Evolutionary conservation across 2,329 filamentous ascomycete species (phyloP), one percentile per base, ranked within the genome.

Genomic region (Ophiognomonia clavigignenti-juglandacearum): DNA sequence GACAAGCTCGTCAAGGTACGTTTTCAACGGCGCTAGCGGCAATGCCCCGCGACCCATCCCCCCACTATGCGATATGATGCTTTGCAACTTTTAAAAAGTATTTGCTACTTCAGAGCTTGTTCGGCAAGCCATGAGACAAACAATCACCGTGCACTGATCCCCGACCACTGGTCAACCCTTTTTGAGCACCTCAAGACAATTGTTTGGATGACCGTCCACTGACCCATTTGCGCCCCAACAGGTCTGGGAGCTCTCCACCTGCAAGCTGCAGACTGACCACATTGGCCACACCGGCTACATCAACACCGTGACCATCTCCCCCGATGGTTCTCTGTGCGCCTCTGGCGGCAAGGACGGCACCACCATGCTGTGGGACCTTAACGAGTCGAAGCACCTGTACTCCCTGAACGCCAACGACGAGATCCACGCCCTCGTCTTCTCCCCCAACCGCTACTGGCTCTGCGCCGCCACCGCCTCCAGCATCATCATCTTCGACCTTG

Each of bases 371-470:
- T 98, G 93, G 93, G 93, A 97, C 73, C 85, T 98, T 65, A 98
- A 98, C 84, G 93, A 98, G 87, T 96, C 91, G 72, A 98, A 98
- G 88, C 93, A 98, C 83, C 87, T 98, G 67, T 98, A 98, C 88
- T 97, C 92, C 58, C 89, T 98, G 70, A 93, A 91, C 77, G 93
- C 93, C 71, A 93, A 92, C 75, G 92, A 98, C 74, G 93, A 97
- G 86, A 98, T 98, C 82, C 93, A 98, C 80, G 92, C 93, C 63
- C 92, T 98, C 61, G 93, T 97, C 74, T 98, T 98, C 88, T 97
- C 93, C 58, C 93, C 93, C 70, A 98, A 98, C 89, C 87, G 93
- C 74, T 98, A 98, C 89, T 98, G 93, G 93, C 86, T 98, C 63
- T 98, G 93, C 83, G 93, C 93, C 69, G 93, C 93, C 70, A 98